Percentiles rank a stretch among this genome's conserved stretches.
phyloP scores from a whole-genome alignment of 129 eudicot genomes.

The Saposhnikovia divaricata region DNA sequence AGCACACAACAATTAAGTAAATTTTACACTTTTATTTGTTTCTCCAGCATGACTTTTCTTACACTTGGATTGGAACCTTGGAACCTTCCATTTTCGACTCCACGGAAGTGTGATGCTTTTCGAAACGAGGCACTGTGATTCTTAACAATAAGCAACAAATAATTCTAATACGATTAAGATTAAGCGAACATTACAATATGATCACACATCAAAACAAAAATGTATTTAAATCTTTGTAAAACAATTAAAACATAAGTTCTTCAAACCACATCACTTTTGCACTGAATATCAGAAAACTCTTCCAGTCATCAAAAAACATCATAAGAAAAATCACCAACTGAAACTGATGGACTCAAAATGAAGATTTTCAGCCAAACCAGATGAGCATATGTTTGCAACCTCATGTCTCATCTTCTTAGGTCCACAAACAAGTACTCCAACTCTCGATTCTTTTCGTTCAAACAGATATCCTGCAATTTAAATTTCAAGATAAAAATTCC shows the following conservation, averaged over 20 bases:
- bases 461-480: constrained; percentile 25
- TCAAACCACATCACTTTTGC: neutral
- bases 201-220: neutral
- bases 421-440: constrained; percentile 51
- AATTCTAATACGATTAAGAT: too few relatives aligned
- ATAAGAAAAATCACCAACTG: constrained; percentile 42
- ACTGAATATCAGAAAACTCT: neutral
- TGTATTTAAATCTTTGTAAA: neutral
- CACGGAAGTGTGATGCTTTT: too few relatives aligned
- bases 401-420: constrained; percentile 48
- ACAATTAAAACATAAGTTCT: neutral
- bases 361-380: constrained; percentile 41
- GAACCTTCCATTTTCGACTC: too few relatives aligned
- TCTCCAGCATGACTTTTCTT: too few relatives aligned
- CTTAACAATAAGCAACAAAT: too few relatives aligned
- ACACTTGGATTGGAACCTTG: too few relatives aligned
- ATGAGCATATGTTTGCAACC: constrained; percentile 50
- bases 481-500: neutral
- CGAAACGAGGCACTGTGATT: too few relatives aligned
- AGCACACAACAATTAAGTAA: too few relatives aligned
- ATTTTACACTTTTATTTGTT: too few relatives aligned
- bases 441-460: constrained; percentile 37
- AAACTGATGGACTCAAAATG: constrained; percentile 55
- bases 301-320: neutral
- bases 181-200: neutral